Percentiles rank a stretch among this genome's conserved stretches.
phyloP scores from a whole-genome alignment of 2,329 filamentous ascomycete species.

The Onygena corvina region DNA sequence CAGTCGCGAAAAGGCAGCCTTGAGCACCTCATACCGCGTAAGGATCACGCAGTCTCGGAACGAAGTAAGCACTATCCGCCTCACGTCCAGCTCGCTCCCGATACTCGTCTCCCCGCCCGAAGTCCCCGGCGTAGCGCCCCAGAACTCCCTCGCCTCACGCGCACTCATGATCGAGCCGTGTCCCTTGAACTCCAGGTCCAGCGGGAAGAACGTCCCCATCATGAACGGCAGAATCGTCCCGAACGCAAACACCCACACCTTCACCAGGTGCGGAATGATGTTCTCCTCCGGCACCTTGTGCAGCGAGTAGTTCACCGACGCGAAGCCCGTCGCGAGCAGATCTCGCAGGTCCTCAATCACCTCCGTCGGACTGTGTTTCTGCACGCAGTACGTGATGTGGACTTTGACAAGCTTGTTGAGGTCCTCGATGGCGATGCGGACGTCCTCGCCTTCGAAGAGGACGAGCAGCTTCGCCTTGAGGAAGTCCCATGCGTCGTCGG shows the following conservation, averaged over 20 bases:
- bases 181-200: constrained; percentile 88
- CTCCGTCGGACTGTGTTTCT: constrained; percentile 46
- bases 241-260: constrained; percentile 90
- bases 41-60: constrained; percentile 85
- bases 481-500: constrained; percentile 55
- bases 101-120: constrained; percentile 21
- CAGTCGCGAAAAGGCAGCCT: constrained; percentile 78
- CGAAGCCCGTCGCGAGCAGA: constrained; percentile 60
- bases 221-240: constrained; percentile 84
- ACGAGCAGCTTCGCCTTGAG: constrained; percentile 51
- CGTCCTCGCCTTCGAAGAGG: constrained; percentile 53
- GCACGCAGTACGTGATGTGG: constrained; percentile 51
- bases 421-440: constrained; percentile 53
- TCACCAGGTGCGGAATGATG: constrained; percentile 79
- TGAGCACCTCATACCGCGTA: constrained; percentile 76
- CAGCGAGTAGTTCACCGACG: constrained; percentile 71
- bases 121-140: constrained; percentile 57
- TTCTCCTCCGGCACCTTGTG: constrained; percentile 68
- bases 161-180: constrained; percentile 64
- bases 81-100: constrained; percentile 61
- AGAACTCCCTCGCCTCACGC: constrained; percentile 78
- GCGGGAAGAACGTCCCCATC: constrained; percentile 83
- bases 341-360: constrained; percentile 53
- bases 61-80: constrained; percentile 73
- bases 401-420: constrained; percentile 52